Evolutionary conservation across 768 basidiomycete species (phyloP), one percentile per base, ranked within the genome.

Genomic region (Lactarius hengduanensis): DNA sequence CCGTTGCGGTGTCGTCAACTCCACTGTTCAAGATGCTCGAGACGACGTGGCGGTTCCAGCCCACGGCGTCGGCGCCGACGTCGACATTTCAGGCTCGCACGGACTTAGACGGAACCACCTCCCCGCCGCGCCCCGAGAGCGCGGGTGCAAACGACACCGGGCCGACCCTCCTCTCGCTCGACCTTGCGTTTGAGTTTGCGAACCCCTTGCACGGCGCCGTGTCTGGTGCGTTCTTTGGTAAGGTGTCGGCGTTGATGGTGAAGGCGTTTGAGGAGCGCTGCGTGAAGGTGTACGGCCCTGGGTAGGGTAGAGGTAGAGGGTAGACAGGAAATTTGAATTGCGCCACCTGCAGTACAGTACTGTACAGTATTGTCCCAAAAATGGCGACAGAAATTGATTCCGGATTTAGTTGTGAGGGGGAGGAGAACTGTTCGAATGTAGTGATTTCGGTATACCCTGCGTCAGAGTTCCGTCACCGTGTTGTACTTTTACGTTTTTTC

Each of bases 181-280:
- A 96, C 69, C 81, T 99, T 41, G 82, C 83, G 1, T 99, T 91
- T 76, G 85, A 90, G 30, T 98, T 98, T 74, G 83, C 90, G 56
- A 95, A 87, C 72, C 95, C 94, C 0, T 71, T 96, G 36, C 89
- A 98, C 74, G 90, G 92, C 2, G 83, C 86, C 5, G 82, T 96
- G n/a, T 91, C 92, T 4, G 82, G 88, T 26, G 79, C 87, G 3
- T 94, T 98, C 75, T 92, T 98, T 74, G 90, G 90, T 10, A 87
- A 91, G 73, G 88, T 97, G 5, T 91, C 92, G 3, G 85, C 85
- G 70, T 82, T 89, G 77, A 98, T 97, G 94, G 88, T 98, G 28
- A 79, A 88, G 61, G 95, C 96, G 1, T 99, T 99, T 71, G 95
- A 98, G 78, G 82, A 89, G 69, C 84, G 95, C 32, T 96, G 94